These are phyloP conservation scores for Trichoderma parareesei DNA, from an alignment of 495 filamentous ascomycete species.

Conservation along the genomic window DNA sequence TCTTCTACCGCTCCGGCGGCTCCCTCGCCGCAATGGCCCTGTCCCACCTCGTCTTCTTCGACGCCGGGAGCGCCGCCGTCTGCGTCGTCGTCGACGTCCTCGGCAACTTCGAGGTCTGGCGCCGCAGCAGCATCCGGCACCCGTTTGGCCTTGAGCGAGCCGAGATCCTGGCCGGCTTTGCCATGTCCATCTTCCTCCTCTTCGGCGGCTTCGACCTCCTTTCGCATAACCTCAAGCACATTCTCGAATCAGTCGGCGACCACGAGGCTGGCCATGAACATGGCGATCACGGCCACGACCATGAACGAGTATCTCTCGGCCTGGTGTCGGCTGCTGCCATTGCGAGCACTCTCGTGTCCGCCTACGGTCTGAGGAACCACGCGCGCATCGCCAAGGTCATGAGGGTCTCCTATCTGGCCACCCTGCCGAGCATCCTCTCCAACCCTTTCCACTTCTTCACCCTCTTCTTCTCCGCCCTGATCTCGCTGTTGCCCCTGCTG, in stretches of 20 bases:
- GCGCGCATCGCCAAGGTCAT: constrained; percentile 77
- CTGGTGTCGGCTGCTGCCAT: constrained; percentile 79
- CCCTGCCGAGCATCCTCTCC: constrained; percentile 64
- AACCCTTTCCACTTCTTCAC: constrained; percentile 95
- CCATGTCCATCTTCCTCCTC: constrained; percentile 85
- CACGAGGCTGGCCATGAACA: constrained; percentile 63
- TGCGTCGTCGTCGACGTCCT: constrained; percentile 90
- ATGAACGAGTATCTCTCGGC: constrained; percentile 63
- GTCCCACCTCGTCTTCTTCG: constrained; percentile 88
- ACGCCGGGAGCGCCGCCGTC: constrained; percentile 85
- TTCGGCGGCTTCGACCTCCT: constrained; percentile 97
- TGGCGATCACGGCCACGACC: constrained; percentile 58
- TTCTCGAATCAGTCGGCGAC: constrained; percentile 52
- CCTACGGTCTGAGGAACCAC: constrained; percentile 83
- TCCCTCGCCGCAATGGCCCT: constrained; percentile 90
- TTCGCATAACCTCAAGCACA: constrained; percentile 83
- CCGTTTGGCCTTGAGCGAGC: constrained; percentile 87
- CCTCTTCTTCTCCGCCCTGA: constrained; percentile 68
- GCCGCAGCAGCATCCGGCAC: constrained; percentile 81
- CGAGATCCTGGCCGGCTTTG: constrained; percentile 94
- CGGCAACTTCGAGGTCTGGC: constrained; percentile 96
- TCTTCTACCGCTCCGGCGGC: constrained; percentile 75
- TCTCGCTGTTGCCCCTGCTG: constrained; percentile 78
- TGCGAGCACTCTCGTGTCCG: constrained; percentile 77
- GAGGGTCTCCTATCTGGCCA: constrained; percentile 74